Base-by-base conservation (phyloP, 2,329 filamentous ascomycete species). In the Aureobasidium mangrovei region DNA sequence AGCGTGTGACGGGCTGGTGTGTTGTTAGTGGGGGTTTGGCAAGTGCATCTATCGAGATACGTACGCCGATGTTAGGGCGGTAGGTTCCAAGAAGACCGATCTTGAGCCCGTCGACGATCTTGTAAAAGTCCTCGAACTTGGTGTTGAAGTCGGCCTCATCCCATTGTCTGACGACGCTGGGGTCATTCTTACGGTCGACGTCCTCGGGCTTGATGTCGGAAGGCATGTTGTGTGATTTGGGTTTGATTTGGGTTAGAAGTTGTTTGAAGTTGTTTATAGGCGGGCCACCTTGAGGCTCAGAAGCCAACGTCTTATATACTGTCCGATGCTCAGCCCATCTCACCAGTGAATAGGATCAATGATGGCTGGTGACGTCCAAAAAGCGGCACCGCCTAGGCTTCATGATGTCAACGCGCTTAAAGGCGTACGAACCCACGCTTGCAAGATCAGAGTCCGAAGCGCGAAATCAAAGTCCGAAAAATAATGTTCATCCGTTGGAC, bases 141-240 rank as follows among this genome's bases (percentile, higher is more conserved):
- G 72, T 61, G n/a, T 69, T 67, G 32, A 67, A 68, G 28, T 73
- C 68, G 4, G 72, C 70, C 48, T 61, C 66, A 62, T 77, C 75
- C 52, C 69, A 75, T 62, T 77, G 75, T 61, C 75, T 77, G n/a
- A 69, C 59, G 54, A 76, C 72, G 2, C 72, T 71, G 28, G 75
- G 74, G 60, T 77, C 75, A 43, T 64, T 71, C 56, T 71, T 59
- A 40, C 71, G 69, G 58, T 68, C 64, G 61, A 76, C 60, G 57
- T 76, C 72, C 54, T 62, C 57, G 24, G 61, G 45, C 41, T 64
- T 73, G 41, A 74, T 63, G 56, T 60, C 54, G 51, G 75, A 71
- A 41, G 74, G 72, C 75, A 77, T 77, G 27, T 64, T 74, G 66
- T 63, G 56, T 32, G 43, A 9, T 9, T 35, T 35, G 7, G 32